A percentile compares a stretch with the other conserved stretches of the same genome.
Evolutionary conservation across 1,284 basidiomycete genomes (phyloP).

Genomic region (Pholiota adiposa): DNA sequence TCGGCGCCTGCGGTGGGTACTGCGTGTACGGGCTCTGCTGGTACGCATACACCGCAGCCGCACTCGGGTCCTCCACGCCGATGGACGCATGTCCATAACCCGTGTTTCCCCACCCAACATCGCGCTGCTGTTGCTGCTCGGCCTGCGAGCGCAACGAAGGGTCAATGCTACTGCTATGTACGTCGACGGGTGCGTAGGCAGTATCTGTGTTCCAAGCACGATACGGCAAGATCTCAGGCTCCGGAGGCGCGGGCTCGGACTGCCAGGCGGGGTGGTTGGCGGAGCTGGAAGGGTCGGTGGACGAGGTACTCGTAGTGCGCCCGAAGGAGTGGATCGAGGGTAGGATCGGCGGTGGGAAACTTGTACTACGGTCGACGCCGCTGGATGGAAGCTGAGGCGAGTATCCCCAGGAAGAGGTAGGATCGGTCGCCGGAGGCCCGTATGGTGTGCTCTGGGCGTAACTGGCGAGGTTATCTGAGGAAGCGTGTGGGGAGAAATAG

Average conservation of each 20-base stretch:
- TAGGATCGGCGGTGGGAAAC: slow-evolving; percentile 51
- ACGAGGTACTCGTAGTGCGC: slow-evolving; percentile 33
- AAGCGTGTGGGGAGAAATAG: slow-evolving; percentile 44
- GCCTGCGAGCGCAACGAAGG: slow-evolving; percentile 34
- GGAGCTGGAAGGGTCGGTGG: slow-evolving; percentile 17
- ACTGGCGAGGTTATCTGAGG: slow-evolving; percentile 33
- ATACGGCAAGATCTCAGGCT: slow-evolving; percentile 34
- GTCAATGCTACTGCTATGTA: slow-evolving; percentile 33
- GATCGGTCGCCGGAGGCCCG: slow-evolving; percentile 35
- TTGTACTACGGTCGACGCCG: slow-evolving; percentile 51
- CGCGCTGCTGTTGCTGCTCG: slow-evolving; percentile 32
- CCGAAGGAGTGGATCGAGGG: slow-evolving; percentile 54
- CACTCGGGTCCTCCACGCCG: slow-evolving; percentile 23
- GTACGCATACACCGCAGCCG: slow-evolving; percentile 20
- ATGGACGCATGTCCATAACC: slow-evolving; percentile 26
- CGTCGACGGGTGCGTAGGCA: slow-evolving; percentile 33
- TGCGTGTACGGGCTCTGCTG: slow-evolving; percentile 23
- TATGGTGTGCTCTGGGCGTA: slow-evolving; percentile 41
- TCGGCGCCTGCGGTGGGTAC: slow-evolving; percentile 21
- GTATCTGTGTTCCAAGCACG: slow-evolving; percentile 39
- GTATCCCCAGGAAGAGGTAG: slow-evolving; percentile 58
- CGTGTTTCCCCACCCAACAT: slow-evolving; percentile 31
- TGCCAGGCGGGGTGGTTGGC: slow-evolving; percentile 27
- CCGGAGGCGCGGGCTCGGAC: slow-evolving; percentile 25
- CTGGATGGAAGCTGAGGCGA: slow-evolving; percentile 39